Evolutionary conservation across 116 monocot genomes (phyloP).

Genomic region (Trichopus zeylanicus): DNA sequence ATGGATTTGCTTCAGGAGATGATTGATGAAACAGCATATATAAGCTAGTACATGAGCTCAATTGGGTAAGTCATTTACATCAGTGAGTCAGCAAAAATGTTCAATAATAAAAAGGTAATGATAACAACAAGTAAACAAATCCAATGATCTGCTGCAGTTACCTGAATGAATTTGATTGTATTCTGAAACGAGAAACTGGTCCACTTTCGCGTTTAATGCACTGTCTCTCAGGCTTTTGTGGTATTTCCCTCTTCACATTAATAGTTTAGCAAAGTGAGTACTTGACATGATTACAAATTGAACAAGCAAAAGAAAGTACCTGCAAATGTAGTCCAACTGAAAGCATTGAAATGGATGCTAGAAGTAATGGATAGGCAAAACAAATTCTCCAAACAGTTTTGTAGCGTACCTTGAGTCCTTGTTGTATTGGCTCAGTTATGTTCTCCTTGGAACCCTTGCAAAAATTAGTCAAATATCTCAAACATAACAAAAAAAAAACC

Average conservation of each 20-base stretch:
- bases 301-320: background rate
- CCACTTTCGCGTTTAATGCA: conserved; percentile 4
- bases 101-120: no score
- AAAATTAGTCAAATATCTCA: background rate
- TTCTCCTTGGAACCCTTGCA: conserved; percentile 33
- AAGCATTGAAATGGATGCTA: background rate
- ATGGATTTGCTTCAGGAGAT: no score
- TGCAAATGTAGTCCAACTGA: background rate
- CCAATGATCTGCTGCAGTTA: background rate
- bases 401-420: conserved; percentile 17
- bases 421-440: conserved; percentile 4
- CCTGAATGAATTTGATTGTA: conserved; percentile 12
- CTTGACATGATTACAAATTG: background rate
- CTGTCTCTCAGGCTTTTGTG: background rate
- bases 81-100: no score
- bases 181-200: background rate
- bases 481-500: background rate
- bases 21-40: no score
- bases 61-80: no score
- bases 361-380: background rate
- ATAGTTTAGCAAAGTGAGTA: background rate
- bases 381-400: background rate
- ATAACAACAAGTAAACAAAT: background rate
- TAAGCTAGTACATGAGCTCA: no score
- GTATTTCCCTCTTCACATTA: conserved; percentile 10